Conservation (phyloP, 2,329 filamentous ascomycete species). For the Xylariales sp. region DNA sequence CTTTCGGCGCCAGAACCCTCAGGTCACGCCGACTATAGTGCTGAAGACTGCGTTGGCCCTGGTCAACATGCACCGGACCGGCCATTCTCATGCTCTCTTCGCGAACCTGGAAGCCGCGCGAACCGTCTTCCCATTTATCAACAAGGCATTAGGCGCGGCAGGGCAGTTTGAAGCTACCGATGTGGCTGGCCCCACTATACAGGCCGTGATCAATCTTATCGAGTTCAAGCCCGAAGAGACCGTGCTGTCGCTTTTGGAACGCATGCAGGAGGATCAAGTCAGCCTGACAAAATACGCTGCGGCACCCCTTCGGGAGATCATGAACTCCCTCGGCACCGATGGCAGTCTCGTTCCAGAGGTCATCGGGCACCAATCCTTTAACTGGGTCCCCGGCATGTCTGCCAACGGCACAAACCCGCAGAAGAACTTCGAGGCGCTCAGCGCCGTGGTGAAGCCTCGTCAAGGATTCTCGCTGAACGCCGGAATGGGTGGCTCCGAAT, state of each 20-base stretch:
- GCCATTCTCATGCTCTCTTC: conserved; percentile 13
- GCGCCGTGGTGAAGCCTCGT: conserved; percentile 2
- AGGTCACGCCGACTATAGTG: conserved; percentile 8
- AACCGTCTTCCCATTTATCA: conserved; percentile 11
- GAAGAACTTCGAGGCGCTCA: conserved; percentile 8
- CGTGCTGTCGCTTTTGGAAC: conserved; percentile 8
- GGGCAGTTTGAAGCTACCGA: conserved; percentile 11
- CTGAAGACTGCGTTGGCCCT: conserved; percentile 12
- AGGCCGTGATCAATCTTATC: conserved; percentile 11
- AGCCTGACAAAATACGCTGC: conserved; percentile 9
- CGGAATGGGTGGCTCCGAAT: conserved; percentile 1
- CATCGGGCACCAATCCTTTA: conserved; percentile 9
- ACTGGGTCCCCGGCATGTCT: conserved; percentile 13
- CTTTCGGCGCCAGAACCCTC: conserved; percentile 8
- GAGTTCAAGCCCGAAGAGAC: conserved; percentile 6
- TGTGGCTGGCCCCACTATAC: conserved; percentile 12
- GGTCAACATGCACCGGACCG: conserved; percentile 11
- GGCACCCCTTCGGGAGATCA: conserved; percentile 10
- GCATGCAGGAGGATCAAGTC: conserved; percentile 11
- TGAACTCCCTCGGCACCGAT: conserved; percentile 3
- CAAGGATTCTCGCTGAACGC: conserved; percentile 1
- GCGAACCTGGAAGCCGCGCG: conserved; percentile 12
- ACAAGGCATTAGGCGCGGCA: conserved; percentile 6
- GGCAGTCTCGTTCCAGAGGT: conserved; percentile 6
- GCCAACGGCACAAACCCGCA: conserved; percentile 9